Evolutionary conservation across 1,284 basidiomycete species (phyloP), one percentile per base, ranked within the genome.

Genomic region (Vanrija humicola): DNA sequence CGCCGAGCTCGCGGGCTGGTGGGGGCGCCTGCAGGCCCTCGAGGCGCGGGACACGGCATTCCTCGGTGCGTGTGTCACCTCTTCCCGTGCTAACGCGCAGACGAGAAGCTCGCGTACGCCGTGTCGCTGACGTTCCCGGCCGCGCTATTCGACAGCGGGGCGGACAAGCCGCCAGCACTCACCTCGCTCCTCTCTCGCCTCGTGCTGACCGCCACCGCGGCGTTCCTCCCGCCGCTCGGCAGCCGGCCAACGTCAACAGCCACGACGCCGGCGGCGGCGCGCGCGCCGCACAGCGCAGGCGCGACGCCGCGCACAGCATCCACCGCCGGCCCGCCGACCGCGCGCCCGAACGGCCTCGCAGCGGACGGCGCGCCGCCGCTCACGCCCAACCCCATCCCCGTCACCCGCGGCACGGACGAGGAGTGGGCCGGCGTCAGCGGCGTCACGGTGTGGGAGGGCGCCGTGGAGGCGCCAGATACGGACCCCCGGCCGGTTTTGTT

Each of bases 371-470:
- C 57, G 7, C 68, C 56, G 7, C 70, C 67, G 4, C 61, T 58
- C 50, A 76, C 72, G 23, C 72, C 72, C 6, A 66, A 66, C 28
- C 70, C 70, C 1, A 60, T 69, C 14, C 72, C 73, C 1, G 79
- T 81, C 1, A 85, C 86, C 39, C 78, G 81, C 0, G 84, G 86
- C 26, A 79, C 80, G 10, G 88, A 91, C 69, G 80, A 82, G 46
- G 81, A 83, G 65, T 93, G 91, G 68, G 83, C 84, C 1, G 82
- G 82, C 46, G 80, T 88, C 0, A 88, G 91, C 63, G 90, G 90
- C 1, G 86, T 87, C 0, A 75, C 83, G 8, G 79, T 92, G 7
- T 79, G 84, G 50, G 83, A 72, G 58, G 70, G 69, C 4, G 50
- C 54, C 6, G 68, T 71, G 6, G 67, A 66, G 49, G 58, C 34